Evolutionary conservation across 2,329 filamentous ascomycete species (phyloP).

Genomic region (Dothidotthia symphoricarpi): DNA sequence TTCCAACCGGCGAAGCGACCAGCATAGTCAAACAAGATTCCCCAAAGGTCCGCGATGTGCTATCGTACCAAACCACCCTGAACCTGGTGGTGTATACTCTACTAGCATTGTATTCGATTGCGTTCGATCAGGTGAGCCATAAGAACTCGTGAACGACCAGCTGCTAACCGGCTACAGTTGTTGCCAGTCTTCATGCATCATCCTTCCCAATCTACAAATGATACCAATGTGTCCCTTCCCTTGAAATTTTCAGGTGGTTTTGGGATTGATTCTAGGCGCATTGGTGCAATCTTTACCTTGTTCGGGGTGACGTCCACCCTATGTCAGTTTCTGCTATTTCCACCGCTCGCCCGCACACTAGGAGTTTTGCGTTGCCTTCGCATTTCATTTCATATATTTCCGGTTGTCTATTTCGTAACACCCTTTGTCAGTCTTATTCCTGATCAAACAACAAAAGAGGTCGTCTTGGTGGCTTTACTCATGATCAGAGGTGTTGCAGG

Average conservation of each 20-base stretch:
- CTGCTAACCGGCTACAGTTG: slow-evolving; percentile 43
- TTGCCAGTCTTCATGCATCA: slow-evolving; percentile 88
- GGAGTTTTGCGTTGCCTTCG: slow-evolving; percentile 75
- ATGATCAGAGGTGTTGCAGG: slow-evolving; percentile 70
- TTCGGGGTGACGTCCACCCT: slow-evolving; percentile 78
- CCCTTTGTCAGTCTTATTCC: slow-evolving; percentile 72
- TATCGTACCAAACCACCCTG: slow-evolving; percentile 70
- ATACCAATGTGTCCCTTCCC: slow-evolving; percentile 62
- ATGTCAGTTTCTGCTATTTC: slow-evolving; percentile 84
- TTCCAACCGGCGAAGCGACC: slow-evolving; percentile 9
- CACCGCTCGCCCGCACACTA: slow-evolving; percentile 67
- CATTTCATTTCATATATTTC: slow-evolving; percentile 65
- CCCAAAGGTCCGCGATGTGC: slow-evolving; percentile 59
- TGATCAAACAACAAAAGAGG: slow-evolving; percentile 53
- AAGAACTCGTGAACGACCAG: not conserved
- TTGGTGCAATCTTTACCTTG: slow-evolving; percentile 80
- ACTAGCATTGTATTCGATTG: slow-evolving; percentile 76
- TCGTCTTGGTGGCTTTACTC: slow-evolving; percentile 64
- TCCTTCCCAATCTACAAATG: slow-evolving; percentile 54
- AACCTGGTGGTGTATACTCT: slow-evolving; percentile 77
- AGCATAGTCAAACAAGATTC: slow-evolving; percentile 12
- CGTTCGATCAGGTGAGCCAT: slow-evolving; percentile 67
- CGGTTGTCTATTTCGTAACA: slow-evolving; percentile 74
- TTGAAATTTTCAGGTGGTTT: slow-evolving; percentile 84
- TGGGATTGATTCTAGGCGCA: slow-evolving; percentile 68